Conservation (phyloP, 139 green algal species). For the Tetraselmis chui region DNA sequence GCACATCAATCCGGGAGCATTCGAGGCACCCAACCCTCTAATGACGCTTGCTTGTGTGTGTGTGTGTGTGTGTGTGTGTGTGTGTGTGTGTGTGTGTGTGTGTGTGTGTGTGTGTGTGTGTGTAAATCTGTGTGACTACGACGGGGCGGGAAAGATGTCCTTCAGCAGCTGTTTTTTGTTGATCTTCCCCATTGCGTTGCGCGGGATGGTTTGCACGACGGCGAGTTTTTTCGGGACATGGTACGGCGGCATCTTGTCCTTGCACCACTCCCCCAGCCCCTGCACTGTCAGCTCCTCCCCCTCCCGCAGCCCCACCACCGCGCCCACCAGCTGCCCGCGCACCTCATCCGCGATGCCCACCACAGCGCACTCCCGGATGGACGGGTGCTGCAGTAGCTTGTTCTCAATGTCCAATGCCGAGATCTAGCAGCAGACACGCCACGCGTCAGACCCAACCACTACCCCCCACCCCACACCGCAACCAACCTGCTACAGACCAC, state of each 20-base stretch:
- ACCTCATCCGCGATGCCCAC: constrained; percentile 70
- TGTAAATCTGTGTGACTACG: too few relatives aligned
- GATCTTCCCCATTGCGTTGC: constrained; percentile 97
- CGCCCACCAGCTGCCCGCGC: constrained; percentile 66
- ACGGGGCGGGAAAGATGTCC: background rate
- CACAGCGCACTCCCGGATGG: constrained; percentile 71
- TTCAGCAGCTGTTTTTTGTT: constrained; percentile 78
- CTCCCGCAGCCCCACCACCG: constrained; percentile 33
- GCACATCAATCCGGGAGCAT: too few relatives aligned
- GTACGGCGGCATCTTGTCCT: constrained; percentile 51
- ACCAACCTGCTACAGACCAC: too few relatives aligned
- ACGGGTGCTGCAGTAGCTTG: constrained; percentile 62
- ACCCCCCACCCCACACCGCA: too few relatives aligned
- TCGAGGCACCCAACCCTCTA: too few relatives aligned
- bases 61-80: too few relatives aligned
- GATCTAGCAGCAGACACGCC: constrained; percentile 6
- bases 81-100: too few relatives aligned
- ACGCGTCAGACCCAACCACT: too few relatives aligned
- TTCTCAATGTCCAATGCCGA: constrained; percentile 75
- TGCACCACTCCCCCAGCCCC: constrained; percentile 25
- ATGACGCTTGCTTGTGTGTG: too few relatives aligned
- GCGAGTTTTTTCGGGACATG: constrained; percentile 47
- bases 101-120: too few relatives aligned
- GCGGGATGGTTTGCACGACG: constrained; percentile 56
- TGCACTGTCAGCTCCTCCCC: background rate